These are phyloP conservation scores for Aspergillus eucalypticola DNA, from an alignment of 2,329 filamentous ascomycete genomes.

Conservation along the genomic window DNA sequence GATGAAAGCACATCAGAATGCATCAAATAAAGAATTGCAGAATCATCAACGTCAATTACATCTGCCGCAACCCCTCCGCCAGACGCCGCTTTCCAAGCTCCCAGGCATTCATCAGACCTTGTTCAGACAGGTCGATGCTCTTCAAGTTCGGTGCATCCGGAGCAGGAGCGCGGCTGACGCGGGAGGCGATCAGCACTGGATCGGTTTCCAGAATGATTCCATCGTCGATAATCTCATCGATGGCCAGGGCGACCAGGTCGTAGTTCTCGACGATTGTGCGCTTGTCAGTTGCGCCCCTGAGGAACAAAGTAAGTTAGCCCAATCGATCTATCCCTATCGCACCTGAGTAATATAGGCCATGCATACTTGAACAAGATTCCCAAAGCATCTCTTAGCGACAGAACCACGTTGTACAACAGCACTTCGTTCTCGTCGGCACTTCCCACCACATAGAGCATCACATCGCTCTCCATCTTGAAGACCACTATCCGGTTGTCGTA, in stretches of 20 bases:
- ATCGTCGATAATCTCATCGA: conserved; percentile 94
- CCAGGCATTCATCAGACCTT: conserved; percentile 90
- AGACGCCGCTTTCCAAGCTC: conserved; percentile 91
- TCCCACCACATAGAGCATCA: conserved; percentile 94
- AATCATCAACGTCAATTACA: conserved; percentile 24
- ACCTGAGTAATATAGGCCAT: neutral
- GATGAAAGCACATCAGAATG: conserved; percentile 18
- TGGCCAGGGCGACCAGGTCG: conserved; percentile 87
- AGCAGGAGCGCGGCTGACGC: conserved; percentile 87
- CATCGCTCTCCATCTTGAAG: conserved; percentile 97
- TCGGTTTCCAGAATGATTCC: conserved; percentile 98
- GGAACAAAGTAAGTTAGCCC: conserved; percentile 20
- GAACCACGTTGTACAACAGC: conserved; percentile 87
- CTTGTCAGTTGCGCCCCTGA: conserved; percentile 92
- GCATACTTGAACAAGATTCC: conserved; percentile 88
- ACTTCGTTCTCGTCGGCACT: conserved; percentile 95
- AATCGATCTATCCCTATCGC: neutral
- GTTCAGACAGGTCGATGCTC: conserved; percentile 92
- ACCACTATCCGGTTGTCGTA: conserved; percentile 96
- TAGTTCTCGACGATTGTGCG: conserved; percentile 98
- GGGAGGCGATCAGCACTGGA: conserved; percentile 86
- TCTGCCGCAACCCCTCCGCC: conserved; percentile 79
- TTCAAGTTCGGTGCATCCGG: conserved; percentile 87
- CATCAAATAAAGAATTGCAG: conserved; percentile 5
- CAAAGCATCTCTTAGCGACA: conserved; percentile 86